phyloP scores from a whole-genome alignment of 2,329 filamentous ascomycete genomes.

The Monilinia fructigena region DNA sequence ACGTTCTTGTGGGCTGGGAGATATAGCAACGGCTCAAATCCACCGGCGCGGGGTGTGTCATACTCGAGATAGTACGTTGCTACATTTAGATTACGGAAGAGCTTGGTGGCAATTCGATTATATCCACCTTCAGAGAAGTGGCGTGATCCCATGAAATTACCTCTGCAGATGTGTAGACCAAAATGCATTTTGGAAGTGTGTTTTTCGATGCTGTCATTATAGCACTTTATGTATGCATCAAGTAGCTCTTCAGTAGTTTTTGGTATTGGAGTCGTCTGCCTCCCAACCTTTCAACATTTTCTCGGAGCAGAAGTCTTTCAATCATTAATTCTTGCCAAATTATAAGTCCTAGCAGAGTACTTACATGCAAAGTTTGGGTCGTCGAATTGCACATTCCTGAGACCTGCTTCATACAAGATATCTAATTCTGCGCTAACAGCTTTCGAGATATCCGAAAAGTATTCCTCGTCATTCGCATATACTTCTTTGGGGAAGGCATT shows the following conservation, averaged over 20 bases:
- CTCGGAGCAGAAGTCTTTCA: conserved; percentile 63
- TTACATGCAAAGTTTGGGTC: conserved; percentile 58
- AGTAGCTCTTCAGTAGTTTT: conserved; percentile 72
- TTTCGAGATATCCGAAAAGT: conserved; percentile 54
- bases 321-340: conserved; percentile 21
- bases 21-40: conserved; percentile 63
- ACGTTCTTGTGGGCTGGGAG: conserved; percentile 62
- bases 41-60: conserved; percentile 62
- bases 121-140: conserved; percentile 68
- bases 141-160: conserved; percentile 65
- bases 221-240: conserved; percentile 72
- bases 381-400: conserved; percentile 56
- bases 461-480: conserved; percentile 52
- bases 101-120: conserved; percentile 64
- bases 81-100: conserved; percentile 62
- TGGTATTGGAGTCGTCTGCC: conserved; percentile 50
- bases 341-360: conserved; percentile 11
- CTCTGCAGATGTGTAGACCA: conserved; percentile 74
- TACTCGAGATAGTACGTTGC: conserved; percentile 71
- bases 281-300: conserved; percentile 70
- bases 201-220: conserved; percentile 68
- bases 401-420: conserved; percentile 53
- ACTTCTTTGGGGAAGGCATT: conserved; percentile 52
- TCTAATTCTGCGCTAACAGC: conserved; percentile 53
- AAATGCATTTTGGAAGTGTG: conserved; percentile 69